phyloP scores from a whole-genome alignment of 1,284 basidiomycete species.

The Nidula niveotomentosa region DNA sequence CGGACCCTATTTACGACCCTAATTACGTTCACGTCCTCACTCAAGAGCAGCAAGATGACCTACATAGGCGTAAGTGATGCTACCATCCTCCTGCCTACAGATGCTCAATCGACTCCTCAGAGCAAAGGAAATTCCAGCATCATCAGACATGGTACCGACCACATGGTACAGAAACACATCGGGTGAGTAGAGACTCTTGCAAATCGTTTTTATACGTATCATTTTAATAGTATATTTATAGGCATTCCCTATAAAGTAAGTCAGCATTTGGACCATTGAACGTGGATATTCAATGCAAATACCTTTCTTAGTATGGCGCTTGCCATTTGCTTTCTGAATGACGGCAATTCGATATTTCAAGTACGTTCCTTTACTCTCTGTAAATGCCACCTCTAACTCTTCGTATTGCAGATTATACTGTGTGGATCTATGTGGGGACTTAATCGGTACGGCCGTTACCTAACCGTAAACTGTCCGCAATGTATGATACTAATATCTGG shows the following conservation, averaged over 20 bases:
- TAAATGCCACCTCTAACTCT: neutral
- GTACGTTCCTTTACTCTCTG: conserved; percentile 24
- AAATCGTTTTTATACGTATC: neutral
- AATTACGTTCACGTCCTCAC: conserved; percentile 77
- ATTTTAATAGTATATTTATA: conserved; percentile 17
- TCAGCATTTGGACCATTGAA: neutral
- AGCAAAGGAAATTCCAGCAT: conserved; percentile 66
- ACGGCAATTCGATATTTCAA: conserved; percentile 84
- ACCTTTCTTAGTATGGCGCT: conserved; percentile 48
- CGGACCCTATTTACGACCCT: conserved; percentile 72
- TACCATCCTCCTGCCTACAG: neutral
- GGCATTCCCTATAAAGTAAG: conserved; percentile 80
- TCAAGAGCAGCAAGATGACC: conserved; percentile 66
- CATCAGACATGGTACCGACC: conserved; percentile 87
- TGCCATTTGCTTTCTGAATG: conserved; percentile 68
- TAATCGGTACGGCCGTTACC: conserved; percentile 41
- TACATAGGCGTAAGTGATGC: conserved; percentile 62
- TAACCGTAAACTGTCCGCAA: neutral
- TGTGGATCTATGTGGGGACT: conserved; percentile 86
- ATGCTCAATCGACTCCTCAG: conserved; percentile 28
- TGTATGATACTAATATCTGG: neutral
- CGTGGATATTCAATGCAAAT: conserved; percentile 1
- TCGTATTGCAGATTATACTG: conserved; percentile 48
- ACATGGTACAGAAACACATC: conserved; percentile 84
- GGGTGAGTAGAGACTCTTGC: conserved; percentile 37